Conservation (phyloP, 1,284 basidiomycete genomes). For the Taiwanofungus camphoratus region DNA sequence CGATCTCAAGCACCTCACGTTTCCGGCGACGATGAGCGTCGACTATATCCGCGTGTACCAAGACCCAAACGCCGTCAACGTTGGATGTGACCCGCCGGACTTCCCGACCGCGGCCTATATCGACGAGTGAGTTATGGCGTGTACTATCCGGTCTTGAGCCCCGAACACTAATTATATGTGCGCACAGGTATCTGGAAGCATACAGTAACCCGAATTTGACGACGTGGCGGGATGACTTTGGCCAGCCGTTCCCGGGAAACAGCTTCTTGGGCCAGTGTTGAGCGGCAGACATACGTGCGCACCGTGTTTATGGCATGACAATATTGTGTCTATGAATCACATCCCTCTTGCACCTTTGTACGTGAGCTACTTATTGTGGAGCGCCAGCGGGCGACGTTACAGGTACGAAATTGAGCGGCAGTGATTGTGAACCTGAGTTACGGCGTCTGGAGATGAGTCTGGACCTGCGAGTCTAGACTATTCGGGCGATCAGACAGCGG, state of each 20-base stretch:
- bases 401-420: too few relatives aligned
- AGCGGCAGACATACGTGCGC: constrained; percentile 7
- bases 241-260: constrained; percentile 61
- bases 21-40: constrained; percentile 67
- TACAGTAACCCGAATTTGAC: constrained; percentile 39
- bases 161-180: too few relatives aligned
- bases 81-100: constrained; percentile 77
- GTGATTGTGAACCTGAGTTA: too few relatives aligned
- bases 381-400: too few relatives aligned
- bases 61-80: constrained; percentile 55
- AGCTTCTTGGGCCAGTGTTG: constrained; percentile 48
- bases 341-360: background rate
- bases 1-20: constrained; percentile 57
- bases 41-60: constrained; percentile 87
- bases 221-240: constrained; percentile 43
- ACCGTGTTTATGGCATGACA: background rate
- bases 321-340: background rate
- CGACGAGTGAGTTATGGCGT: constrained; percentile 51
- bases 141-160: too few relatives aligned
- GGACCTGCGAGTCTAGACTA: too few relatives aligned
- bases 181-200: constrained; percentile 30
- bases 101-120: constrained; percentile 78
- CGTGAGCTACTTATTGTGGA: background rate
- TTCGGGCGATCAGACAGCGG: too few relatives aligned
- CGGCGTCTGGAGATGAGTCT: too few relatives aligned